Evolutionary conservation across 352 stramenopile species (phyloP), one percentile per base, ranked within the genome.

Genomic region (Thalassiosira livingstoniorum): DNA sequence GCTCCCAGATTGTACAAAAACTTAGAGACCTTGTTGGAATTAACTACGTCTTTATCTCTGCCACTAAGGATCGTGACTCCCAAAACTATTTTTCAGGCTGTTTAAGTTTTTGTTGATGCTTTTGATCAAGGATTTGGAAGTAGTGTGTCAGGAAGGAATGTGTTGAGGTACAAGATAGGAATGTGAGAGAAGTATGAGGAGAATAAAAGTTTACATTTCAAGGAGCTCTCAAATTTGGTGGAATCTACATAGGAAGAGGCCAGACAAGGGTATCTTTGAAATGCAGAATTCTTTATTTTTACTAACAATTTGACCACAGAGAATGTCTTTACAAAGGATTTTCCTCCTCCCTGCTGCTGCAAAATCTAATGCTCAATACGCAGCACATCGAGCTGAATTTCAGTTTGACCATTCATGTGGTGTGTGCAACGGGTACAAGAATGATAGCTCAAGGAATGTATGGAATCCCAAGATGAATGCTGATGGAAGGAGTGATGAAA

Each of bases 371-470:
- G 5, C 18, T 91, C 0, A 3, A 73, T 1, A 21, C 86, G 31
- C 39, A 64, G 0, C 51, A 60, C 0, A 13, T 74, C 31, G 15
- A 57, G 37, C 2, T 72, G 11, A 0, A 13, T 18, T n/a, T 43
- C 34, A n/a, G 27, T 10, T 18, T 77, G 0, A 51, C 51, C 3
- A 13, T 92, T 0, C 70, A 83, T 53, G 11, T 89, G 0, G 58
- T 89, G 62, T 82, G 87, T 63, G 71, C 86, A 0, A 35, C 74
- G 11, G 80, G 87, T 0, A 83, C 58, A 7, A 21, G 78, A n/a
- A 91, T 91, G 82, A 91, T 88, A n/a, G 61, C 57, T 31, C 75
- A 86, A 62, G 83, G 80, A 0, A 86, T 75, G 2, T 80, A 92
- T 72, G 82, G 75, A 10, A 57, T 67, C 2, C 86, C 80, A 0